phyloP scores from a whole-genome alignment of 2,329 filamentous ascomycete species.

The Aspergillus sp. region DNA sequence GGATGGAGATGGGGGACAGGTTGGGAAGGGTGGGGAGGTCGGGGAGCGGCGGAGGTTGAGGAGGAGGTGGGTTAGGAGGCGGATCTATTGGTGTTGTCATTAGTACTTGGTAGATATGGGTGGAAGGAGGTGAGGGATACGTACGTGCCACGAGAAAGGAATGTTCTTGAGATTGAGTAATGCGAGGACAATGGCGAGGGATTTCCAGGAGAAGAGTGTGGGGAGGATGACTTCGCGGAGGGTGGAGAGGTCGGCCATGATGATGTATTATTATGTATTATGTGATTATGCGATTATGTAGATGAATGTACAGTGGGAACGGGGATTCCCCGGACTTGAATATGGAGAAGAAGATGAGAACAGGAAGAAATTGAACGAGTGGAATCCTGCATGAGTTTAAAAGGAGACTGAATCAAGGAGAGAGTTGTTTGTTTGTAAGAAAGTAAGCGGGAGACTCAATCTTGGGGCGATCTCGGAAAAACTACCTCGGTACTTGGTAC shows the following conservation, averaged over 20 bases:
- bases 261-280: background rate
- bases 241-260: slow-evolving; percentile 6
- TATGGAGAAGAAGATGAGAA: too few species aligned
- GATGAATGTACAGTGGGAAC: background rate
- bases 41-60: slow-evolving; percentile 57
- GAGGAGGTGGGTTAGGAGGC: slow-evolving; percentile 60
- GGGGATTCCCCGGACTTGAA: too few species aligned
- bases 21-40: slow-evolving; percentile 49
- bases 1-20: slow-evolving; percentile 24
- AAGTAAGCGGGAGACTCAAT: too few species aligned
- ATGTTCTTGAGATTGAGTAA: slow-evolving; percentile 42
- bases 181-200: slow-evolving; percentile 39
- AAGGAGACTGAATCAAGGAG: too few species aligned
- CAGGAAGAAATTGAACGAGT: too few species aligned
- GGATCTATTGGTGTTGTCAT: slow-evolving; percentile 46
- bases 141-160: slow-evolving; percentile 45
- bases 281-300: background rate
- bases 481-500: too few species aligned
- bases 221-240: slow-evolving; percentile 22
- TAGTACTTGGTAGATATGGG: background rate
- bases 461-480: too few species aligned
- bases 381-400: too few species aligned
- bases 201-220: slow-evolving; percentile 36
- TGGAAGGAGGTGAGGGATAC: slow-evolving; percentile 15
- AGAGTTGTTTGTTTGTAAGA: too few species aligned